Evolutionary conservation across 176 grass and related monocot genomes (phyloP), one percentile per base, ranked within the genome.

Genomic region (Zoysia japonica): DNA sequence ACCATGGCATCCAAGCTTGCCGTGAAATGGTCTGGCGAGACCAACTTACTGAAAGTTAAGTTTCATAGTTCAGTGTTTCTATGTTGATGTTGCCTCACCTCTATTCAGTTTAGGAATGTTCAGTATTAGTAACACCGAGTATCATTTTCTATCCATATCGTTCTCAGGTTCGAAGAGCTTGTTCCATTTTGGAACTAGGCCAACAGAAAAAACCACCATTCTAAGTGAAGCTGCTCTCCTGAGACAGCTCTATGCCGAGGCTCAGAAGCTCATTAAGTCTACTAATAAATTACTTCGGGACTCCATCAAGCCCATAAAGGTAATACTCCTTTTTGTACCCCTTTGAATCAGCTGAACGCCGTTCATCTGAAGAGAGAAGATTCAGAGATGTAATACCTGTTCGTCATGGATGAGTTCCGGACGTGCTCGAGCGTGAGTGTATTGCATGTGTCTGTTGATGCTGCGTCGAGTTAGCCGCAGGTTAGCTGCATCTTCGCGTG

Each of bases 141-240:
- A 78, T 88, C 66, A 67, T 36, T 10, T 54, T 65, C 62, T 71
- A 19, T 59, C 50, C 41, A 40, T 53, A 67, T 28, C 12, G 9
- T 78, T 19, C 68, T 59, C 86, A 99, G 96, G 84, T 99, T 99
- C 65, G 91, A 45, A 14, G 92, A 99, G 75, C 84, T 99, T 93
- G 88, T 39, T 83, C 81, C 55, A 70, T 94, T 65, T 74, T 94
- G 83, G 92, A 94, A 3, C 92, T 92, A 82, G 85, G 72, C 92
- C 0, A 84, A 95, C 81, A 56, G 28, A 28, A 28, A 95, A 99
- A 83, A 48, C 91, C 2, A 76, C 84, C 72, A 91, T 99, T 70
- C 82, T 99, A 37, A 89, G 70, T 5, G 79, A 95, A 61, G 88
- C 90, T 11, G 53, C 90, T 6, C 73, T 91, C 11, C 56, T 95